A percentile compares a stretch with the other conserved stretches of the same genome.
These are phyloP conservation scores for Hypoxylon lienhwacheense DNA, from an alignment of 495 filamentous ascomycete genomes.

Conservation along the genomic window DNA sequence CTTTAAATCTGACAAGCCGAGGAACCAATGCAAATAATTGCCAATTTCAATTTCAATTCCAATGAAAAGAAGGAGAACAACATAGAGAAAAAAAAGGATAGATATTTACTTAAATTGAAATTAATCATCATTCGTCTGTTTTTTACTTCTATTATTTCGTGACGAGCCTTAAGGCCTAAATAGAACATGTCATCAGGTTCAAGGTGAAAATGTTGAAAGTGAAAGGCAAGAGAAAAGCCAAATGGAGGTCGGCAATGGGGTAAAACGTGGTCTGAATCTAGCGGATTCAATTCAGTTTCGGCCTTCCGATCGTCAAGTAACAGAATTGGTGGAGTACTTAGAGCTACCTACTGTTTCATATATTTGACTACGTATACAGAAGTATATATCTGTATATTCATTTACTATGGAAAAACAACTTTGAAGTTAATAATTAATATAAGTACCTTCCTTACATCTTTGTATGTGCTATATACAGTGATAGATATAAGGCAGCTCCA, in stretches of 20 bases:
- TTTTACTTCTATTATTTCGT: slow-evolving; percentile 10
- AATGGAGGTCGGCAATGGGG: slow-evolving; percentile 1
- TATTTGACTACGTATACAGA: slow-evolving; percentile 1
- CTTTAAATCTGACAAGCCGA: slow-evolving; percentile 8
- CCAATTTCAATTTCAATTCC: slow-evolving; percentile 15
- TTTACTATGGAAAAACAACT: too few relatives aligned
- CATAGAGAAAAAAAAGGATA: neutral
- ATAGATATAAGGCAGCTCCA: neutral
- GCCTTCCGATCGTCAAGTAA: slow-evolving; percentile 17
- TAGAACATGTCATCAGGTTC: slow-evolving; percentile 20
- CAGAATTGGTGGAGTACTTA: too few relatives aligned
- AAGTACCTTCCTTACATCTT: slow-evolving; percentile 6
- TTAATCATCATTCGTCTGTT: slow-evolving; percentile 12
- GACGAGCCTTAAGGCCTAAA: slow-evolving; percentile 15
- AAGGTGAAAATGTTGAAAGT: slow-evolving; percentile 8
- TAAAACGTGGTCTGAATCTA: slow-evolving; percentile 11
- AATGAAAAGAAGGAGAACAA: slow-evolving; percentile 10
- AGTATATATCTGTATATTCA: slow-evolving; percentile 10
- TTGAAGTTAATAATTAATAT: slow-evolving; percentile 21
- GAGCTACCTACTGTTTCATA: too few relatives aligned
- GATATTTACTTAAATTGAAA: slow-evolving; percentile 3
- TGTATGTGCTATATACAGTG: neutral
- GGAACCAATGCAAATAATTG: slow-evolving; percentile 13
- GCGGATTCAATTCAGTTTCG: slow-evolving; percentile 27
- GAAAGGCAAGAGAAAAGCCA: slow-evolving; percentile 14